Base-by-base conservation (phyloP, 306 rosid genomes). In the Cucurbita pepo region DNA sequence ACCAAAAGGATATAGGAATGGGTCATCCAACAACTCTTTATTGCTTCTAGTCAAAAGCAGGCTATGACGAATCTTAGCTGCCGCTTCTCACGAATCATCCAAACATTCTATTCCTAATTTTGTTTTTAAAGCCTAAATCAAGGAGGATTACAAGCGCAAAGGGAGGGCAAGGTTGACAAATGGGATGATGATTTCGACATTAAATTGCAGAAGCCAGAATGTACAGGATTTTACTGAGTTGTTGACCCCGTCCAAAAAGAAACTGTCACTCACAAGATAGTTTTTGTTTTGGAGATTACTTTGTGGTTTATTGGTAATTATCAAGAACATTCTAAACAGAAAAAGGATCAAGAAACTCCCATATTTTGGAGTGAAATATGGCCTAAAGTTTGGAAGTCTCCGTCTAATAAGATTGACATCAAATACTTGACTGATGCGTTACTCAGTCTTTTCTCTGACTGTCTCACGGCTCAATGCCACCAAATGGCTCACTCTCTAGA, bases 21-120 rank as follows among this genome's bases (percentile, higher is more conserved):
- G 57, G 56, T 25, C 57, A 47, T 30, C 22, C 56, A 14, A 47
- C 10, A 22, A 69, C 9, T 57, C 58, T 69, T 69, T 64, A 18
- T 64, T 69, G 18, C 58, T 50, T 48, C 73, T 69, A 25, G 57
- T 69, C 58, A 47, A 69, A 69, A 47, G 73, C 58, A 69, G 73
- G 41, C 13, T 47, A 30, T 25, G 22, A 67, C 21, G 47, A 13
- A 47, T 47, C 55, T 47, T 50, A 5, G 53, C 3, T 64, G 15
- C 34, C 71, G 52, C 52, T 64, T 30, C 8, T 43, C n/a, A 52
- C 44, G 53, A 41, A 64, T 64, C 71, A 50, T 50, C 71, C 71
- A 41, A 62, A 50, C 16, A 43, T 64, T 18, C 10, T 18, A 19
- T 19, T 18, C 71, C 36, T 64, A 64, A 41, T 64, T 8, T 19